These are phyloP conservation scores for Boletus reticulatus DNA, from an alignment of 768 basidiomycete species.

Conservation along the genomic window DNA sequence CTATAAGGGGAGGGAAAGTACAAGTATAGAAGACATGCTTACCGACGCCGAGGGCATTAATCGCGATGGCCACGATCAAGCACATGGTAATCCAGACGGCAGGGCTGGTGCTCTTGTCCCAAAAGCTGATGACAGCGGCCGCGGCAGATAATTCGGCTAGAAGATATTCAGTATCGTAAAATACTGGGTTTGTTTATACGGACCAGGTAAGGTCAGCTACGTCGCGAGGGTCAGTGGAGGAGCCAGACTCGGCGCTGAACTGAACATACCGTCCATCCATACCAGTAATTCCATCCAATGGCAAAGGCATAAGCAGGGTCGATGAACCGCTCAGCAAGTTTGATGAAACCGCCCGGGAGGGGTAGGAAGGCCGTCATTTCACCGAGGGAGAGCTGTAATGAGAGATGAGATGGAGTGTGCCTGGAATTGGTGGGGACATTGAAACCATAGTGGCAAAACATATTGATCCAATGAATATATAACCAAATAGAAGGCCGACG, in stretches of 20 bases:
- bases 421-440: not conserved
- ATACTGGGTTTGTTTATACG: not conserved
- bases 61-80: conserved; percentile 46
- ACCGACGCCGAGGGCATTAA: conserved; percentile 44
- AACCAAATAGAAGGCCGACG: conserved; percentile 45
- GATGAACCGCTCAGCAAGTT: conserved; percentile 47
- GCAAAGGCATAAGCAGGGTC: conserved; percentile 46
- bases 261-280: conserved; percentile 32
- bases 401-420: not conserved
- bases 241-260: not conserved
- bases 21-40: not conserved
- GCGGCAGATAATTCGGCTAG: conserved; percentile 48
- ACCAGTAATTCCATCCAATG: conserved; percentile 43
- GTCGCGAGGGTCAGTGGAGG: not conserved
- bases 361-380: conserved; percentile 49
- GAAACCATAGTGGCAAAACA: conserved; percentile 40
- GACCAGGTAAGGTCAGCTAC: conserved; percentile 28
- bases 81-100: conserved; percentile 54
- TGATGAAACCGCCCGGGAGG: conserved; percentile 45
- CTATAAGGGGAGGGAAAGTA: not conserved
- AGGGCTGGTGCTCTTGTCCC: conserved; percentile 40
- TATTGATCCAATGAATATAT: conserved; percentile 35
- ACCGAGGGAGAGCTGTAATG: conserved; percentile 33
- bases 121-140: conserved; percentile 49
- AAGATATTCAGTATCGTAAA: conserved; percentile 4